These are phyloP conservation scores for Delonix regia DNA, from an alignment of 306 rosid genomes.

Conservation along the genomic window DNA sequence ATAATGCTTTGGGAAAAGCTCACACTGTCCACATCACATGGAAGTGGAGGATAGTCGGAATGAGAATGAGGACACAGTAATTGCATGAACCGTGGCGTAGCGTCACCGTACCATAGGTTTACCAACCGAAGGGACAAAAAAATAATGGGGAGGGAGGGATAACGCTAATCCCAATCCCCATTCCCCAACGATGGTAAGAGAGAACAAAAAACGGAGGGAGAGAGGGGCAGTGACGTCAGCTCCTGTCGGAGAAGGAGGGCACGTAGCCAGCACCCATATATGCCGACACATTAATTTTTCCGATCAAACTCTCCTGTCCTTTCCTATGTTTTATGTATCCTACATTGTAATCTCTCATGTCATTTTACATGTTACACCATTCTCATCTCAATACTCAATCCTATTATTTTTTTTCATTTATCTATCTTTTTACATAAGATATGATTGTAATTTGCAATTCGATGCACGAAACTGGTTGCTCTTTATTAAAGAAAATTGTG, in stretches of 20 bases:
- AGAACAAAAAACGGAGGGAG: background rate
- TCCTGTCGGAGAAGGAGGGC: constrained; percentile 49
- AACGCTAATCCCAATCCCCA: background rate
- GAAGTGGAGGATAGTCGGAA: background rate
- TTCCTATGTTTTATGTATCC: constrained; percentile 24
- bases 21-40: background rate
- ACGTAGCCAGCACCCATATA: constrained; percentile 53
- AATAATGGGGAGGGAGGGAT: background rate
- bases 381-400: too few species aligned
- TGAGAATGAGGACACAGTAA: background rate
- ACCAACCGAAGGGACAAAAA: background rate
- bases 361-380: too few species aligned
- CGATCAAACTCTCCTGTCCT: constrained; percentile 37
- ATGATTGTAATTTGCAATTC: too few species aligned
- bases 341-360: too few species aligned
- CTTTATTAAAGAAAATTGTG: too few species aligned
- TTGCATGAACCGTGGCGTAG: background rate
- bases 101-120: background rate
- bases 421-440: too few species aligned
- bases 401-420: too few species aligned
- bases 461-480: too few species aligned
- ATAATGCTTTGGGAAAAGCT: constrained; percentile 16
- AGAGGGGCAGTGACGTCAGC: constrained; percentile 26
- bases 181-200: background rate
- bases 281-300: constrained; percentile 56